Evolutionary conservation across 1,139 yeast genomes (phyloP).

Genomic region (Yamadazyma taylorii): DNA sequence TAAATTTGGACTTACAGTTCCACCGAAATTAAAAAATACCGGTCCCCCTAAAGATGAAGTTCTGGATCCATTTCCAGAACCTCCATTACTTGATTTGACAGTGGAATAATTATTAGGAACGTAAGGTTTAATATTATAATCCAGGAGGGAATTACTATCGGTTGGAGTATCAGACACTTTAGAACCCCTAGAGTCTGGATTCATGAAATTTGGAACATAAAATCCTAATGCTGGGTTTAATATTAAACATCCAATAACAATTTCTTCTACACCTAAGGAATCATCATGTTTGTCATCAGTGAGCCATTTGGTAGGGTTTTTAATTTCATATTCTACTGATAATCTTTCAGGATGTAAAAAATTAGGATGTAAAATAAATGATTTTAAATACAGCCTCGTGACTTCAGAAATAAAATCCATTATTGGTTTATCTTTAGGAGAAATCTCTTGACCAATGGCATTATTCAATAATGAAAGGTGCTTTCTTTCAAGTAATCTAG

Average conservation of each 20-base stretch:
- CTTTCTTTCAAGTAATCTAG: slow-evolving; percentile 14
- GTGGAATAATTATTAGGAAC: too few species aligned
- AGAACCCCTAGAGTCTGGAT: background rate
- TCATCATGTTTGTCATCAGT: slow-evolving; percentile 19
- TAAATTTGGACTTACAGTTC: slow-evolving; percentile 4
- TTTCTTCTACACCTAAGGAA: slow-evolving; percentile 31
- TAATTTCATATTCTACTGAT: slow-evolving; percentile 40
- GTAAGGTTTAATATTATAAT: background rate
- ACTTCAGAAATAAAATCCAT: slow-evolving; percentile 5
- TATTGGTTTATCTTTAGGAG: slow-evolving; percentile 10
- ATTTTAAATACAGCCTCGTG: slow-evolving; percentile 15
- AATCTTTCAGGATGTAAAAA: slow-evolving; percentile 29
- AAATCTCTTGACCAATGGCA: slow-evolving; percentile 6
- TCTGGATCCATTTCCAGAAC: slow-evolving; percentile 16
- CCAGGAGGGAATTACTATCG: background rate
- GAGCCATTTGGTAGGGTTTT: slow-evolving; percentile 39
- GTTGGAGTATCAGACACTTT: slow-evolving; percentile 3
- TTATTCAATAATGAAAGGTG: slow-evolving; percentile 9
- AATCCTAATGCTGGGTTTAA: slow-evolving; percentile 19
- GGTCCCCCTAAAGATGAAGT: slow-evolving; percentile 32
- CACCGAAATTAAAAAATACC: slow-evolving; percentile 18
- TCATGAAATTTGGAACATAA: slow-evolving; percentile 12
- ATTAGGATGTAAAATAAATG: slow-evolving; percentile 51
- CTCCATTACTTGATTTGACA: background rate
- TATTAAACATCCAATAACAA: slow-evolving; percentile 33